A percentile compares a stretch with the other conserved stretches of the same genome.
phyloP scores from a whole-genome alignment of 768 basidiomycete genomes.

The Punctularia strigosozonata region DNA sequence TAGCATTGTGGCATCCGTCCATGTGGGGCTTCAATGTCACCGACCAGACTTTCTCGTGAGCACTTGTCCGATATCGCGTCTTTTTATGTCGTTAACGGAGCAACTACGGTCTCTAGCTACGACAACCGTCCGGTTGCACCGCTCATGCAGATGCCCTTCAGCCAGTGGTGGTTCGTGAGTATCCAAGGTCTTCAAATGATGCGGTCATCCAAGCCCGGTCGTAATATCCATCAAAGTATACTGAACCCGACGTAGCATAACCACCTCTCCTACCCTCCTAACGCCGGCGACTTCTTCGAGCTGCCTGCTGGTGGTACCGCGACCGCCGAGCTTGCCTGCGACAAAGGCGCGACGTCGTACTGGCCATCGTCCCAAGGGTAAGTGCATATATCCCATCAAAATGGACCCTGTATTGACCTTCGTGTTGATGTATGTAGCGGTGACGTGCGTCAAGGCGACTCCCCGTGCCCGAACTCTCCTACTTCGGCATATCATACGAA shows the following conservation, averaged over 20 bases:
- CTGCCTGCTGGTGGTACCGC: slow-evolving; percentile 17
- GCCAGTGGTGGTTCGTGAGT: slow-evolving; percentile 27
- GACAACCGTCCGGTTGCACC: slow-evolving; percentile 27
- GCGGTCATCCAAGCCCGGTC: neutral
- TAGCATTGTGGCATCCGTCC: slow-evolving; percentile 19
- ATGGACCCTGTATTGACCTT: too few relatives aligned
- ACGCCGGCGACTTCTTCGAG: slow-evolving; percentile 18
- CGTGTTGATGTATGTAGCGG: slow-evolving; percentile 3
- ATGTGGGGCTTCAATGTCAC: slow-evolving; percentile 31
- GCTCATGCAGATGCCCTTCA: slow-evolving; percentile 17
- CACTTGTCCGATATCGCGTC: too few relatives aligned
- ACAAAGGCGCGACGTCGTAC: slow-evolving; percentile 19
- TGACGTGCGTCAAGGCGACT: slow-evolving; percentile 13
- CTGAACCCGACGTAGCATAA: slow-evolving; percentile 13
- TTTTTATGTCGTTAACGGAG: too few relatives aligned
- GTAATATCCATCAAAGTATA: neutral
- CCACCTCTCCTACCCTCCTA: slow-evolving; percentile 20
- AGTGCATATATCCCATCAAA: neutral
- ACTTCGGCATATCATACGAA: slow-evolving; percentile 17
- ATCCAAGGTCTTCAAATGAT: neutral
- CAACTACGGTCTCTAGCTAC: too few relatives aligned
- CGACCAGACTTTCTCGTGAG: slow-evolving; percentile 15
- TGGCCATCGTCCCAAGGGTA: slow-evolving; percentile 11
- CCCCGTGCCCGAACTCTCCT: slow-evolving; percentile 17
- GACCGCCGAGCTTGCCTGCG: slow-evolving; percentile 17